Evolutionary conservation across 106 monocot genomes (phyloP), one percentile per base, ranked within the genome.

Genomic region (Dendrobium chrysotoxum): DNA sequence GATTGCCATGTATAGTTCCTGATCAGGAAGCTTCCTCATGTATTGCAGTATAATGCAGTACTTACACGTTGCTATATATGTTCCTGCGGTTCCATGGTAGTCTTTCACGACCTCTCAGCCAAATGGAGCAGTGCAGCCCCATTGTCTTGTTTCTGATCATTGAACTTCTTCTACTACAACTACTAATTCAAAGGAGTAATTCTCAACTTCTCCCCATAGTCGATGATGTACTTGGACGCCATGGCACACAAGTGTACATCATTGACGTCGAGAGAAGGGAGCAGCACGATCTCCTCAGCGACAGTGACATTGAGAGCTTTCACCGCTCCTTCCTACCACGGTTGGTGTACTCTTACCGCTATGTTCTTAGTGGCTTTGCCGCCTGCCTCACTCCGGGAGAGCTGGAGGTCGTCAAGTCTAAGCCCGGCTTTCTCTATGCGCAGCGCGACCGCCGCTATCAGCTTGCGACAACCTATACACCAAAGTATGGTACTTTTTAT

Each of bases 401-500:
- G 54, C 18, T 85, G 77, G 38, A 77, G n/a, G 31, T 40, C 13
- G 72, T 88, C 68, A n/a, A 55, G 15, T 18, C 41, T 46, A 80
- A 30, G 58, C 68, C 75, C 3, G 85, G 88, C 38, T 82, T 85
- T 79, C 38, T 80, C 1, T 20, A 2, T 20, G 79, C 79, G 1
- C 12, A 82, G 12, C 70, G 23, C 0, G 76, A 82, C 0, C 39
- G 26, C 23, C 7, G 40, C 15, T n/a, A 65, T 5, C 16, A 13
- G 15, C 39, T 84, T 40, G 72, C 57, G n/a, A 88, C 88, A 21
- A 88, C 88, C 13, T 66, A 85, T 47, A 76, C 81, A 20, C 81
- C 81, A 4, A 47, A 23, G 61, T 61, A 61, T 0, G 18, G 20
- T 15, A 4, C 13, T 15, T 55, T 55, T 55, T 12, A 3, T 35